Percentiles rank a stretch among this genome's conserved stretches.
phyloP scores from a whole-genome alignment of 1,284 basidiomycete species.

The Ceratobasidium papillatum region DNA sequence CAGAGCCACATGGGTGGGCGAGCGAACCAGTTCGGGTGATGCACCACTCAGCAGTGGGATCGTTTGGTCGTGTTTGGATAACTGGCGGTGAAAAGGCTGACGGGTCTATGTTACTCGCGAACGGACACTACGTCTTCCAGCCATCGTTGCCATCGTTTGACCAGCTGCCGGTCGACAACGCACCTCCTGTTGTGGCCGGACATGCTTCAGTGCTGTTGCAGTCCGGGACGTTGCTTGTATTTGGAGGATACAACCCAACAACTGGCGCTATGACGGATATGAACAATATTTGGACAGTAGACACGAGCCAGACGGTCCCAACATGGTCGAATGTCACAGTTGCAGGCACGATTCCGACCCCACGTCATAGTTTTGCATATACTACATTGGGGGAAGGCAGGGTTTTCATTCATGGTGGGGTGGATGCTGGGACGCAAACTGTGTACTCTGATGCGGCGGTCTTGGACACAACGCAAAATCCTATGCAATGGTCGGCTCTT shows the following conservation, averaged over 20 bases:
- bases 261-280: conserved; percentile 61
- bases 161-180: conserved; percentile 61
- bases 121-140: conserved; percentile 72
- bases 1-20: conserved; percentile 65
- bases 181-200: conserved; percentile 73
- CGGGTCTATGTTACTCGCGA: conserved; percentile 70
- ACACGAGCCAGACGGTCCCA: conserved; percentile 61
- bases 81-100: conserved; percentile 81
- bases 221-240: conserved; percentile 74
- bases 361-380: conserved; percentile 72
- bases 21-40: conserved; percentile 75
- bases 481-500: conserved; percentile 66
- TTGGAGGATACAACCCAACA: conserved; percentile 74
- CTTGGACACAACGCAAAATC: conserved; percentile 66
- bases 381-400: conserved; percentile 63
- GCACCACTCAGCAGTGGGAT: conserved; percentile 66
- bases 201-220: conserved; percentile 72
- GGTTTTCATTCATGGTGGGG: conserved; percentile 80
- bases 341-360: conserved; percentile 58
- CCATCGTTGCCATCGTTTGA: conserved; percentile 45
- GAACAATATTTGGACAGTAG: conserved; percentile 68
- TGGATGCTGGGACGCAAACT: conserved; percentile 64
- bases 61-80: conserved; percentile 63
- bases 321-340: conserved; percentile 63
- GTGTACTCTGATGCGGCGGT: conserved; percentile 78